A percentile compares a stretch with the other conserved stretches of the same genome.
Conservation (phyloP, 1,284 basidiomycete genomes). For the Sporisorium iseilematis-ciliati region DNA sequence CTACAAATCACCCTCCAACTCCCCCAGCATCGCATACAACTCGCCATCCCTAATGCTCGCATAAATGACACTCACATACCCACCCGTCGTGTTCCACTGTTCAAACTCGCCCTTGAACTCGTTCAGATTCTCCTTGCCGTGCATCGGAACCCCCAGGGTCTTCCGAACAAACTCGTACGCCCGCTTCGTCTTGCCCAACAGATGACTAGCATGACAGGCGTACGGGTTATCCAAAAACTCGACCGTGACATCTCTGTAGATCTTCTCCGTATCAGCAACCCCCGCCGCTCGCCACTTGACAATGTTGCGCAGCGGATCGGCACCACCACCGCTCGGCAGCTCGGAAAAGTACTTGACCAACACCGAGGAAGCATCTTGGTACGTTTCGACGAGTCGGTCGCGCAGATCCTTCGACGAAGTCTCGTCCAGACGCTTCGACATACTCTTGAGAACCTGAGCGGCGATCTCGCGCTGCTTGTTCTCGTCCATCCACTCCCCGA, state of each 20-base stretch:
- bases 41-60: constrained; percentile 53
- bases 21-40: constrained; percentile 49
- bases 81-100: constrained; percentile 53
- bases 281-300: constrained; percentile 57
- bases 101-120: constrained; percentile 57
- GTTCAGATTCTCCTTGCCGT: constrained; percentile 59
- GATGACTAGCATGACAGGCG: constrained; percentile 58
- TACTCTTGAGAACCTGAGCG: constrained; percentile 42
- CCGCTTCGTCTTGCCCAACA: constrained; percentile 55
- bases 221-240: constrained; percentile 59
- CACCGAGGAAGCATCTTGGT: constrained; percentile 55
- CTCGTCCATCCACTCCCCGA: constrained; percentile 61
- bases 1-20: constrained; percentile 38
- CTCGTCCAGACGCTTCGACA: constrained; percentile 61
- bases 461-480: constrained; percentile 47
- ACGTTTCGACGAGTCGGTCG: constrained; percentile 59
- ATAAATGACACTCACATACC: constrained; percentile 55
- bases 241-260: constrained; percentile 52
- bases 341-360: constrained; percentile 61
- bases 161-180: constrained; percentile 63
- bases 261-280: constrained; percentile 50
- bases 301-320: constrained; percentile 63
- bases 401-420: constrained; percentile 57
- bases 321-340: constrained; percentile 58
- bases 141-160: constrained; percentile 63